Conservation (phyloP, 805 yeast genomes). For the Lachancea sp. region DNA sequence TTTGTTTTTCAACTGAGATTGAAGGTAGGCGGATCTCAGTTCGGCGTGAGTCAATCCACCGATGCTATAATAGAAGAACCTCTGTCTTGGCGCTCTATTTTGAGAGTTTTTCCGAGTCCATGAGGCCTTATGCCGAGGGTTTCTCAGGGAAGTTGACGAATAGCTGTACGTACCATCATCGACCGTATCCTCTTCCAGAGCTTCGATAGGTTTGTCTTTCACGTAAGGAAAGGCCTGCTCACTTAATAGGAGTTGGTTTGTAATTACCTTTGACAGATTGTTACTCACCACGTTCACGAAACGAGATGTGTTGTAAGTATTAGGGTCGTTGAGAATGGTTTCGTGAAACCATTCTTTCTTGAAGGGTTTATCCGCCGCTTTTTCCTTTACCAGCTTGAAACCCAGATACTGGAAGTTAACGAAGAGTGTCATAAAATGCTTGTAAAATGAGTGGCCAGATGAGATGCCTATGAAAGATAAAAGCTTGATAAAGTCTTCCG, state of each 20-base stretch:
- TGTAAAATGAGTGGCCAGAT: constrained; percentile 35
- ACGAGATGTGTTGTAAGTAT: constrained; percentile 55
- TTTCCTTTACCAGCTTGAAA: constrained; percentile 43
- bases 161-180: constrained; percentile 30
- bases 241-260: constrained; percentile 43
- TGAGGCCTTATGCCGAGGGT: constrained; percentile 65
- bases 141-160: constrained; percentile 51
- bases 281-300: constrained; percentile 63
- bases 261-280: constrained; percentile 46
- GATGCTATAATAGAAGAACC: constrained; percentile 72
- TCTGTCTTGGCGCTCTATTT: constrained; percentile 45
- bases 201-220: constrained; percentile 62
- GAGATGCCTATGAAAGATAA: constrained; percentile 46
- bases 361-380: constrained; percentile 38
- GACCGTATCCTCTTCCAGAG: constrained; percentile 33
- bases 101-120: constrained; percentile 53
- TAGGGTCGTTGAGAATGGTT: constrained; percentile 32
- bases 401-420: constrained; percentile 55
- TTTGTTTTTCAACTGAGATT: constrained; percentile 53
- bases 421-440: constrained; percentile 47
- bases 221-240: constrained; percentile 63
- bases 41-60: constrained; percentile 91
- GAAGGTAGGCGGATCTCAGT: constrained; percentile 64
- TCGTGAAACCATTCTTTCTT: constrained; percentile 52
- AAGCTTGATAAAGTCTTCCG: constrained; percentile 64